Evolutionary conservation across 1,139 yeast species (phyloP), one percentile per base, ranked within the genome.

Genomic region (Suhomyces taliae): DNA sequence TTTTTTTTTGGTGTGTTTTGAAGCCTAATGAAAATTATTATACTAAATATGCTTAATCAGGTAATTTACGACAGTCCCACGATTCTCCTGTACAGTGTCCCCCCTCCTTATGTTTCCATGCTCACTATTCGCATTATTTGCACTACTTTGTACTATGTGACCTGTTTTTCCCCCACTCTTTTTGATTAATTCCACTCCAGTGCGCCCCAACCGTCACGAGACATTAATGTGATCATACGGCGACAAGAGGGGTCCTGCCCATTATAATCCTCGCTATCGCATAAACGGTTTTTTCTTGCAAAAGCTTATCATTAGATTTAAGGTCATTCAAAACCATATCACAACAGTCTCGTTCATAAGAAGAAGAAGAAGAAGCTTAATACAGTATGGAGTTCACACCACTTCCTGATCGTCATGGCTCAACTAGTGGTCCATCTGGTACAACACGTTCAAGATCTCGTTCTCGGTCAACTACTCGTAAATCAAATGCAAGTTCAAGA

Each of bases 401-500:
- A 32, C 49, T 14, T 46, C 43, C 34, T 43, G 46, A 43, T 32
- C 46, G 42, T 19, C 44, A 42, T 29, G 35, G 45, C 35, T 10
- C 11, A n/a, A 27, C 34, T 24, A 19, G 36, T 15, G 9, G 40
- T 32, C 26, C 5, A 36, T 11, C 42, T 9, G 43, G 45, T 6
- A 32, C 27, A 29, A 11, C 36, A 43, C 43, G 56, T 43, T 52
- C 65, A 31, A 59, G 76, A 44, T 66, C 76, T 1, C 56, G 76
- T 47, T 69, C 76, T 5, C 54, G 74, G 35, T 70, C 77, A 11
- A 61, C 74, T 48, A 67, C 72, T 8, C 63, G 76, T 54, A 66
- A 61, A 45, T 61, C 72, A 2, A 61, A 66, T 12, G 65, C 70
- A 14, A 67, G 60, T 46, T 67, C 76, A 3, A 57, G 78, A 40